These are phyloP conservation scores for Globisporangium sylvaticum DNA, from an alignment of 352 stramenopile species.

Conservation along the genomic window DNA sequence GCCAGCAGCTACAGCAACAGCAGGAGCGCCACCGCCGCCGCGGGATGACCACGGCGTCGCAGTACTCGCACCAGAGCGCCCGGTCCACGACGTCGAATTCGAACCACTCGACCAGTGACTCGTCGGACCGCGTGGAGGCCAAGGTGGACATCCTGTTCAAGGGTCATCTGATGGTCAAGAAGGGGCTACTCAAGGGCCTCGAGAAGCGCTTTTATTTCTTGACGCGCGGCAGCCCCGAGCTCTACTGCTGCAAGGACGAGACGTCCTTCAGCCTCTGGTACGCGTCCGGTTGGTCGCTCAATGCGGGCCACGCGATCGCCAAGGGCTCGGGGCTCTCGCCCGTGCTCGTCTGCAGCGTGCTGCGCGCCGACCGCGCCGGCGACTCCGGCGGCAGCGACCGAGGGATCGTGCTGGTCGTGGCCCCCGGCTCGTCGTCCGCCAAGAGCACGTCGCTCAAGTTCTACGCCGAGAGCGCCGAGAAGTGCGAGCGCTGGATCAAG, in stretches of 20 bases:
- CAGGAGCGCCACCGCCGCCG: slow-evolving; percentile 1
- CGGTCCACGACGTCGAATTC: background rate
- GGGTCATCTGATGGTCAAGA: slow-evolving; percentile 41
- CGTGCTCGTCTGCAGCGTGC: slow-evolving; percentile 40
- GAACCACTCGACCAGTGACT: slow-evolving; percentile 10
- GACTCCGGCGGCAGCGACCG: slow-evolving; percentile 28
- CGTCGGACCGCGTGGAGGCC: background rate
- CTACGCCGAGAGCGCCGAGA: slow-evolving; percentile 33
- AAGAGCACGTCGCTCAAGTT: slow-evolving; percentile 51
- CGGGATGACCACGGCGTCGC: slow-evolving; percentile 8
- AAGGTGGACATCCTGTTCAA: slow-evolving; percentile 34
- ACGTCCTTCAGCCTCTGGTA: slow-evolving; percentile 59
- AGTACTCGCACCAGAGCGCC: slow-evolving; percentile 5
- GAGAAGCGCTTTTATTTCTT: slow-evolving; percentile 76
- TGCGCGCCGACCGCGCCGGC: slow-evolving; percentile 38
- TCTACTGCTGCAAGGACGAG: slow-evolving; percentile 68
- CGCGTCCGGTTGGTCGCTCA: slow-evolving; percentile 38
- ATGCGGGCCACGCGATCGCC: slow-evolving; percentile 20
- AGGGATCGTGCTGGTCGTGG: slow-evolving; percentile 38
- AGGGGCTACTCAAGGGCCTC: slow-evolving; percentile 47
- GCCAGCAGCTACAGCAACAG: slow-evolving; percentile 3
- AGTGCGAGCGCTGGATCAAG: slow-evolving; percentile 45
- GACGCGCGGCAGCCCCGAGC: slow-evolving; percentile 23
- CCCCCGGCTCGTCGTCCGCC: slow-evolving; percentile 20
- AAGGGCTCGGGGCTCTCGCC: slow-evolving; percentile 30